Evolutionary conservation across 768 basidiomycete species (phyloP), one percentile per base, ranked within the genome.

Genomic region (Boletus rubroflammeus): DNA sequence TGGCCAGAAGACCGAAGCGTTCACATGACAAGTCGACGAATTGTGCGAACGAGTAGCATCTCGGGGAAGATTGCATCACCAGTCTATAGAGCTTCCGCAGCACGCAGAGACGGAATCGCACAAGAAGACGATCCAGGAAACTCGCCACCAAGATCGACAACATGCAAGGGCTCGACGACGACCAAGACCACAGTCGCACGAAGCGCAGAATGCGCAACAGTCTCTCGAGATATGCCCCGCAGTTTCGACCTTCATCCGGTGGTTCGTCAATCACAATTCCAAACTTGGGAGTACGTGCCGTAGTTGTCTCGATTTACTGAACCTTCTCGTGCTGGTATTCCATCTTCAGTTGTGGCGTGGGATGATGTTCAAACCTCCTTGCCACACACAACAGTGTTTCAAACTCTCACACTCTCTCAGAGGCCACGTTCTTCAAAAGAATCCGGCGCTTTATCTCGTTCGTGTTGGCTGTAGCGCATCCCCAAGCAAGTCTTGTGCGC

Each of bases 61-160:
- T 3, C 65, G n/a, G 59, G 45, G 47, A 56, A 6, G 48, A 46
- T 45, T 50, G 50, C 7, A 54, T 61, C 0, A 29, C 25, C n/a
- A 10, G 1, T 21, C 35, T n/a, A n/a, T 63, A 15, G 45, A 51
- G 19, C 31, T 5, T 41, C 56, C 45, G 10, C 57, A 46, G 19
- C 50, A 23, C n/a, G 45, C 14, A 11, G 59, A 57, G 36, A 32
- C 26, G 6, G 49, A 41, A 4, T 25, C 39, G n/a, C 42, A 46
- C 36, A 36, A 34, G 52, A 32, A 34, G 50, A 59, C 6, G 5
- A 36, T 56, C 3, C 17, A 47, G 50, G 60, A n/a, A 57, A 50
- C 62, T 67, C 41, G 32, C 44, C 35, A 45, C 39, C 15, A 58
- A 11, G 31, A 25, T 56, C 23, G 29, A 48, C 11, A 14, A 31